Evolutionary conservation across 306 rosid genomes (phyloP).

Genomic region (Inga laurina): DNA sequence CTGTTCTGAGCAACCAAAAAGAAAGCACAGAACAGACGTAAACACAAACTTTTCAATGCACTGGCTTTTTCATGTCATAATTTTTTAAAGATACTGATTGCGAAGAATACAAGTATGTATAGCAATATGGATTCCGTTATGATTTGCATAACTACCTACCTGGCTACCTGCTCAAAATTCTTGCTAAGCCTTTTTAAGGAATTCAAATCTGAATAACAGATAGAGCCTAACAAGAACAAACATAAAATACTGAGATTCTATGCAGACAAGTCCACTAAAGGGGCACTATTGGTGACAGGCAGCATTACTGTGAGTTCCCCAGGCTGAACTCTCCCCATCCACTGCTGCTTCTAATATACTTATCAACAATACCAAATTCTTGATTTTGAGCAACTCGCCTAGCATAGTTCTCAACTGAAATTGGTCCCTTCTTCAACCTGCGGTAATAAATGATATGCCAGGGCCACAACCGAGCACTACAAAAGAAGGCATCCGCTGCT

Average conservation of each 20-base stretch:
- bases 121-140: slow-evolving; percentile 18
- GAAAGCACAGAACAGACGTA: slow-evolving; percentile 13
- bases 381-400: slow-evolving; percentile 67
- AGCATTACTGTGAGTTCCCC: slow-evolving; percentile 31
- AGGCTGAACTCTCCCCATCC: slow-evolving; percentile 63
- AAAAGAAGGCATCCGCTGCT: slow-evolving; percentile 46
- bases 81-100: slow-evolving; percentile 9
- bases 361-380: slow-evolving; percentile 67
- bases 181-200: slow-evolving; percentile 16
- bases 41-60: slow-evolving; percentile 12
- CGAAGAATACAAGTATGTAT: not conserved
- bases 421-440: slow-evolving; percentile 65
- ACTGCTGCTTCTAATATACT: slow-evolving; percentile 68
- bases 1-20: slow-evolving; percentile 4
- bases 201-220: slow-evolving; percentile 27
- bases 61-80: slow-evolving; percentile 1
- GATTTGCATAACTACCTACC: slow-evolving; percentile 37
- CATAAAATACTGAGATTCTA: slow-evolving; percentile 10
- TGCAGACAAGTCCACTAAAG: slow-evolving; percentile 3
- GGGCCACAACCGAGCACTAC: slow-evolving; percentile 76
- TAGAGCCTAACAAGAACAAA: slow-evolving; percentile 28
- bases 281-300: not conserved
- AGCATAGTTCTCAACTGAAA: slow-evolving; percentile 64
- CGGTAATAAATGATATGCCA: slow-evolving; percentile 71
- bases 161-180: slow-evolving; percentile 20